phyloP scores from a whole-genome alignment of 208 protist species.

The Leishmania martiniquensis region DNA sequence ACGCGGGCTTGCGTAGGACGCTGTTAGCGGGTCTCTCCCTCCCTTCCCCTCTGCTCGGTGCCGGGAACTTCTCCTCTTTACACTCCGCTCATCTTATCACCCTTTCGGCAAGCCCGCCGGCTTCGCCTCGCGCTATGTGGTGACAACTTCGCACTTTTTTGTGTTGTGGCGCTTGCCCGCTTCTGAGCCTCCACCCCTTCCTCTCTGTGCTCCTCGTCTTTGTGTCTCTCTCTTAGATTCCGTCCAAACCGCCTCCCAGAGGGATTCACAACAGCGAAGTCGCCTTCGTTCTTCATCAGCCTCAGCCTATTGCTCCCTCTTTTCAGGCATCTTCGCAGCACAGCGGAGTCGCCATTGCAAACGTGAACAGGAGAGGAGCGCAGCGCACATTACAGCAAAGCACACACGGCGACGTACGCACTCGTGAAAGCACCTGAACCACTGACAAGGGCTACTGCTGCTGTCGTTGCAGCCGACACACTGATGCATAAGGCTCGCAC shows the following conservation, averaged over 20 bases:
- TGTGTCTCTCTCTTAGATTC: slow-evolving; percentile 2
- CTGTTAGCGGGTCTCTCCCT: not conserved
- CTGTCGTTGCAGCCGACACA: not conserved
- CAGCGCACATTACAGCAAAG: not conserved
- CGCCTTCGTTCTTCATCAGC: not conserved
- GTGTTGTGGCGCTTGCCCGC: not conserved
- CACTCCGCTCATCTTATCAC: not conserved
- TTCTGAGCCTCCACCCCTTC: not conserved
- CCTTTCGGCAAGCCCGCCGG: not conserved
- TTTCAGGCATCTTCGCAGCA: not conserved
- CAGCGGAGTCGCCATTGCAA: too few relatives aligned
- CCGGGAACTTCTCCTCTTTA: not conserved
- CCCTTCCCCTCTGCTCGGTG: not conserved
- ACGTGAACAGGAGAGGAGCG: too few relatives aligned
- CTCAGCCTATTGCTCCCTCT: not conserved
- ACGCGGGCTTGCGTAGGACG: not conserved
- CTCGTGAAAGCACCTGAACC: not conserved
- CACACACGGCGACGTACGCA: too few relatives aligned
- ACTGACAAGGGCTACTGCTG: not conserved
- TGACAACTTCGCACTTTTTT: too few relatives aligned
- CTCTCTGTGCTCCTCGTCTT: not conserved
- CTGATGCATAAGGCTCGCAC: not conserved
- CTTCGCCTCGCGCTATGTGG: not conserved
- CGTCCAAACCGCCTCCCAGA: not conserved
- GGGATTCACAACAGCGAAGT: not conserved